Percentiles rank a stretch among this genome's conserved stretches.
Conservation (phyloP, 2,329 filamentous ascomycete species). For the Xylaria sp. region DNA sequence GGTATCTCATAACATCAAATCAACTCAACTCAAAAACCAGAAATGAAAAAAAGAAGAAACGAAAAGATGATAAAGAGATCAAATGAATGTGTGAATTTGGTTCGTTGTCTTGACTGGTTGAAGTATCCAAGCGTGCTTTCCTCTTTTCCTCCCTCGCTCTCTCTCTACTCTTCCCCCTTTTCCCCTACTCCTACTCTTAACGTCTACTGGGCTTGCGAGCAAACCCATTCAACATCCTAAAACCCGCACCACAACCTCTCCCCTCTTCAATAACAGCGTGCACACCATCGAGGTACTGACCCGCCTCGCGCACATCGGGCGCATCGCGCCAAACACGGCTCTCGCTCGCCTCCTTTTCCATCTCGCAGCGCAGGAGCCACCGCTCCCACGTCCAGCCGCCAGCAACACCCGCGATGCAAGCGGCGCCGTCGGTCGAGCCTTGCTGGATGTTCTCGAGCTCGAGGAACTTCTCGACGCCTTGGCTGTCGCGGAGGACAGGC, state of each 20-base stretch:
- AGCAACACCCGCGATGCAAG: conserved; percentile 72
- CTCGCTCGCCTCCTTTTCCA: conserved; percentile 71
- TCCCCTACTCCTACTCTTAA: background rate
- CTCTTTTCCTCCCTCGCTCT: background rate
- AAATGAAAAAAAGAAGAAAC: background rate
- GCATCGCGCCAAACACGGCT: conserved; percentile 50
- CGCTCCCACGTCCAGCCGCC: conserved; percentile 93
- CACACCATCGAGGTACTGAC: conserved; percentile 55
- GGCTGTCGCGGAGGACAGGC: conserved; percentile 29
- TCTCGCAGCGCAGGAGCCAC: conserved; percentile 84
- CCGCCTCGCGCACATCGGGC: conserved; percentile 49
- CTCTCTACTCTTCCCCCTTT: background rate
- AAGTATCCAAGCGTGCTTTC: background rate
- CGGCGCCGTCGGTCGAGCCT: conserved; percentile 67
- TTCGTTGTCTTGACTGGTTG: background rate
- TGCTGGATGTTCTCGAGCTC: conserved; percentile 57
- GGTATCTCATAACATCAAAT: background rate
- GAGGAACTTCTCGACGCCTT: conserved; percentile 40
- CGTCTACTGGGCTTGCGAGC: conserved; percentile 50
- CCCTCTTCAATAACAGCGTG: conserved; percentile 60
- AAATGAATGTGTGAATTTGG: background rate
- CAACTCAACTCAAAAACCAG: background rate
- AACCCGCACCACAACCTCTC: conserved; percentile 52
- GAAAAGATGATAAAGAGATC: background rate
- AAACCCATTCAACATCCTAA: conserved; percentile 58